These are phyloP conservation scores for Seiridium unicorne DNA, from an alignment of 2,329 filamentous ascomycete genomes.

Conservation along the genomic window DNA sequence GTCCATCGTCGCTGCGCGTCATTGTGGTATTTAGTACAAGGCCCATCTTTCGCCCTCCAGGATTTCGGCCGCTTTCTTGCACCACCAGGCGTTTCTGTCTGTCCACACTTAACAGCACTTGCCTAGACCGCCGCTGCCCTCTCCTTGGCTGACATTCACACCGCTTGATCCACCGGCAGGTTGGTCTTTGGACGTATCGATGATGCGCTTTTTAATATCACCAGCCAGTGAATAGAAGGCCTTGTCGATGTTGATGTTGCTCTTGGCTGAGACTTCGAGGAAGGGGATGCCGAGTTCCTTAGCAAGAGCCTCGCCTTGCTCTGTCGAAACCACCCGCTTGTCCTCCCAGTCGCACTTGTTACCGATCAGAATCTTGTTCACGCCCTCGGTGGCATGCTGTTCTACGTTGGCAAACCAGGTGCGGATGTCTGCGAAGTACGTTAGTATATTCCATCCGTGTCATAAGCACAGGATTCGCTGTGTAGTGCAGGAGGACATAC, in stretches of 20 bases:
- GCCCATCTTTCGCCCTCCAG: neutral
- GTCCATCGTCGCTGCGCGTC: neutral
- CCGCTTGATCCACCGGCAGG: slow-evolving; percentile 51
- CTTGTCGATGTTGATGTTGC: slow-evolving; percentile 99
- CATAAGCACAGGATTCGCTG: neutral
- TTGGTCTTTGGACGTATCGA: slow-evolving; percentile 84
- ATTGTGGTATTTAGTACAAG: slow-evolving; percentile 4
- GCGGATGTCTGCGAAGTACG: slow-evolving; percentile 72
- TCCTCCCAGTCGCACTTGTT: slow-evolving; percentile 99
- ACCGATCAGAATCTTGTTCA: slow-evolving; percentile 99
- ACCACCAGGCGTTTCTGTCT: neutral
- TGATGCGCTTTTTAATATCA: slow-evolving; percentile 98
- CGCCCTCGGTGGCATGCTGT: slow-evolving; percentile 95
- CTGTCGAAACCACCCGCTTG: slow-evolving; percentile 90
- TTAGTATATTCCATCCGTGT: neutral
- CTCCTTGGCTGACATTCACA: slow-evolving; percentile 67
- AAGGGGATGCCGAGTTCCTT: slow-evolving; percentile 97
- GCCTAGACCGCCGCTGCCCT: slow-evolving; percentile 53
- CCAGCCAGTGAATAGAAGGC: slow-evolving; percentile 93
- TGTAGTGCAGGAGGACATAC: slow-evolving; percentile 45
- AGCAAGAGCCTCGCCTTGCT: slow-evolving; percentile 88
- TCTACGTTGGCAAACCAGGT: slow-evolving; percentile 99
- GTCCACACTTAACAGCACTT: slow-evolving; percentile 69
- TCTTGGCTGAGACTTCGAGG: slow-evolving; percentile 97
- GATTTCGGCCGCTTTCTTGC: neutral